phyloP scores from a whole-genome alignment of 208 protist species.

The Crithidia bombi region DNA sequence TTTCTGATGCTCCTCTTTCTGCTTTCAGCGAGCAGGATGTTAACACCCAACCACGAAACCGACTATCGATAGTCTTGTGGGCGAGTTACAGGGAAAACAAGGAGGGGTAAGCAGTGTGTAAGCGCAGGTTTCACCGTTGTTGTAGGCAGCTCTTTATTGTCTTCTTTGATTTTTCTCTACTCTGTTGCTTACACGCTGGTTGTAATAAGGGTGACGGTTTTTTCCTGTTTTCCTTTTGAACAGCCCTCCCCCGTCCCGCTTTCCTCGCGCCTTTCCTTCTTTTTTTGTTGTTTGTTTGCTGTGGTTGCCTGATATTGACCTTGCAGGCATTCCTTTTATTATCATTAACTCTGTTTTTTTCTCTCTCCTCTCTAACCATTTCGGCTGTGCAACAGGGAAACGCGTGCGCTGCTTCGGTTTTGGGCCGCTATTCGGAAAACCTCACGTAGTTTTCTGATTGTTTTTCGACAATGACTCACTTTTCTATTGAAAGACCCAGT shows the following conservation, averaged over 20 bases:
- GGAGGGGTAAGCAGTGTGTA: too few relatives aligned
- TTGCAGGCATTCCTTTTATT: background rate
- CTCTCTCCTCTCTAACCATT: constrained; percentile 4
- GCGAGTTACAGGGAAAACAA: too few relatives aligned
- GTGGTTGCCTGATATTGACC: background rate
- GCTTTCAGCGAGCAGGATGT: too few relatives aligned
- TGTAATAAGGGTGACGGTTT: too few relatives aligned
- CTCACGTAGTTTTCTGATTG: background rate
- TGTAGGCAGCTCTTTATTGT: too few relatives aligned
- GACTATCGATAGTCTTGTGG: too few relatives aligned
- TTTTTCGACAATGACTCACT: too few relatives aligned
- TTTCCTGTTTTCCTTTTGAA: too few relatives aligned
- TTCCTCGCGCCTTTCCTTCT: constrained; percentile 16
- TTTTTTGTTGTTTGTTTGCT: background rate
- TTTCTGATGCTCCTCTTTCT: background rate
- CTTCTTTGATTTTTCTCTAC: constrained; percentile 11
- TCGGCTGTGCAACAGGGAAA: constrained; percentile 1
- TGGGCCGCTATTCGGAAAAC: background rate
- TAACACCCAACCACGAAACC: too few relatives aligned
- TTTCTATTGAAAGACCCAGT: too few relatives aligned
- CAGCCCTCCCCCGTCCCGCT: too few relatives aligned
- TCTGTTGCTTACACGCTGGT: background rate
- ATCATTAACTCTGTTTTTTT: background rate
- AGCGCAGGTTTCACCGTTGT: too few relatives aligned
- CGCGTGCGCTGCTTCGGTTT: background rate